Evolutionary conservation across 495 filamentous ascomycete genomes (phyloP).

Genomic region (Hypomontagnella submonticulosa): DNA sequence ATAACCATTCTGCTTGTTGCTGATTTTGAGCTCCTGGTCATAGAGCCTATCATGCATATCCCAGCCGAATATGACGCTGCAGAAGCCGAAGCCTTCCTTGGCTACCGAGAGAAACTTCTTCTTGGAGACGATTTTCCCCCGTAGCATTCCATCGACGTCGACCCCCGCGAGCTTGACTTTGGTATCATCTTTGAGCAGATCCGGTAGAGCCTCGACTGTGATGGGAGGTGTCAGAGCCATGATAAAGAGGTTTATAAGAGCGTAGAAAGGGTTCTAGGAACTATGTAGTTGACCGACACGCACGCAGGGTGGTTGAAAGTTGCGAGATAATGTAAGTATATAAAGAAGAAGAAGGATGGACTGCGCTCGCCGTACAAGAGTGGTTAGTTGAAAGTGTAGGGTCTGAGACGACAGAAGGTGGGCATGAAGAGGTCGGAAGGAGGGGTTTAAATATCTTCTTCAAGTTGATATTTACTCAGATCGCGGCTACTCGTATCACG

Average conservation of each 20-base stretch:
- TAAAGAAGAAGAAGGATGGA: constrained; percentile 8
- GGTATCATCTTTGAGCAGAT: constrained; percentile 76
- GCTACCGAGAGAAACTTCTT: constrained; percentile 93
- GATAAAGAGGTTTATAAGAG: constrained; percentile 4
- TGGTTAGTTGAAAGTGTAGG: constrained; percentile 3
- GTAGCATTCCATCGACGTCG: constrained; percentile 90
- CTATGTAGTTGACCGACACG: constrained; percentile 3
- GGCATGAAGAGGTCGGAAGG: neutral
- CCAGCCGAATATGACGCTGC: constrained; percentile 96
- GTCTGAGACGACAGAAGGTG: neutral
- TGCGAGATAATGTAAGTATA: neutral
- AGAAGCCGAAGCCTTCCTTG: constrained; percentile 91
- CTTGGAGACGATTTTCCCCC: constrained; percentile 95
- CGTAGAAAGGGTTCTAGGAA: neutral
- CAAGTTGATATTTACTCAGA: no score
- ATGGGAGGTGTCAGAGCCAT: constrained; percentile 45
- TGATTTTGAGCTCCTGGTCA: constrained; percentile 82
- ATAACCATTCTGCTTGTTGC: constrained; percentile 94
- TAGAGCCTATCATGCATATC: constrained; percentile 98
- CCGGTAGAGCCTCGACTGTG: constrained; percentile 71
- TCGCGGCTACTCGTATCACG: no score
- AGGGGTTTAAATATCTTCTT: neutral
- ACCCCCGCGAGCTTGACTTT: constrained; percentile 92
- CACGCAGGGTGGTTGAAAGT: neutral
- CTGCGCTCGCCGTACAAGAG: constrained; percentile 18